These are phyloP conservation scores for Xylaria sp. DNA, from an alignment of 2,329 filamentous ascomycete genomes.

Conservation along the genomic window DNA sequence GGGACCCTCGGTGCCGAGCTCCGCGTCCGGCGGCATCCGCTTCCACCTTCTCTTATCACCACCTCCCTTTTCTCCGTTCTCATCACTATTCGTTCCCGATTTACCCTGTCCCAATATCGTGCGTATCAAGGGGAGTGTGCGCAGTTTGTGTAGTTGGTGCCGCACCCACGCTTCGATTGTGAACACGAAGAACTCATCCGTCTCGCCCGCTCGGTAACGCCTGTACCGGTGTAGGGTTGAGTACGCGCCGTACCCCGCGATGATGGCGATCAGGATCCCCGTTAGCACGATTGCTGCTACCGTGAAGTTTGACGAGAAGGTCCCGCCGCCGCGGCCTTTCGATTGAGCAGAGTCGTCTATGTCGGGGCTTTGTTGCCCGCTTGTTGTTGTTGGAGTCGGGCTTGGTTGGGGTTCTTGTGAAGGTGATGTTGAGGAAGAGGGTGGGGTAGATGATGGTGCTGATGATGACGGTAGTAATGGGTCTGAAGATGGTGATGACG, in stretches of 20 bases:
- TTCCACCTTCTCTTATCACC: conserved; percentile 8
- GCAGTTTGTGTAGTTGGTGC: background rate
- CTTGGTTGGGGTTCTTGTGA: background rate
- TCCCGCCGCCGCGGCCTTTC: background rate
- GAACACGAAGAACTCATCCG: conserved; percentile 27
- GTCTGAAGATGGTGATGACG: background rate
- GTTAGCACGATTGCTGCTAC: conserved; percentile 42
- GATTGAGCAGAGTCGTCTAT: background rate
- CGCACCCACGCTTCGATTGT: conserved; percentile 13
- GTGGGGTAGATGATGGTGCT: background rate
- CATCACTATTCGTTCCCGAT: no score
- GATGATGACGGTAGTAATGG: background rate
- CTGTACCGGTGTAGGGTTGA: conserved; percentile 39
- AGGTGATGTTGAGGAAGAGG: background rate
- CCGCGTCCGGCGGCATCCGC: conserved; percentile 39
- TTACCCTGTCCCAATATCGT: no score
- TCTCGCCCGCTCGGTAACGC: conserved; percentile 37
- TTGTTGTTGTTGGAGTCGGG: conserved; percentile 7
- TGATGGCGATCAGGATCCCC: conserved; percentile 41
- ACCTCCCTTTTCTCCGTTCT: background rate
- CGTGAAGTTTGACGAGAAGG: conserved; percentile 22
- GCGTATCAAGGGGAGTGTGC: no score
- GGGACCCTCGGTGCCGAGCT: conserved; percentile 45
- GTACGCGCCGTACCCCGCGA: conserved; percentile 34
- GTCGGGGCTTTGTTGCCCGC: background rate